Percentiles rank a stretch among this genome's conserved stretches.
phyloP scores from a whole-genome alignment of 495 filamentous ascomycete species.

The Penicillium cinerascens region DNA sequence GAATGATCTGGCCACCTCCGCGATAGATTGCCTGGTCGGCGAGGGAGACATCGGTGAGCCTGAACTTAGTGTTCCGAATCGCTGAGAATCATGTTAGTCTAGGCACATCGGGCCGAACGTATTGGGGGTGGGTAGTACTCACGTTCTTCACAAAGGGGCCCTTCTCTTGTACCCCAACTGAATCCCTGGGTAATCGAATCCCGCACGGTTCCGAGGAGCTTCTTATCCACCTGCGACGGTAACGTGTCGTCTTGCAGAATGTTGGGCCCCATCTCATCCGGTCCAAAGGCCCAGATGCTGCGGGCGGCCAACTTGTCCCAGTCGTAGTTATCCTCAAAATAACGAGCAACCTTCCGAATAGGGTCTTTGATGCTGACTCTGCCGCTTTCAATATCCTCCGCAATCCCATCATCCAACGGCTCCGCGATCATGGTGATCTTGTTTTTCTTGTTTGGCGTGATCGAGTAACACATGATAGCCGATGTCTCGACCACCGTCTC shows the following conservation, averaged over 20 bases:
- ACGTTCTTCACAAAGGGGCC: slow-evolving; percentile 97
- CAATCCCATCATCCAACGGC: slow-evolving; percentile 89
- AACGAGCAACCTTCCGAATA: slow-evolving; percentile 87
- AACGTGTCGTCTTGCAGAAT: slow-evolving; percentile 96
- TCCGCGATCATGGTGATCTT: slow-evolving; percentile 99
- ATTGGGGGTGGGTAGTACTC: slow-evolving; percentile 39
- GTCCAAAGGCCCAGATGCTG: slow-evolving; percentile 98
- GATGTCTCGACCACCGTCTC: slow-evolving; percentile 98
- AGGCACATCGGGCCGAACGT: neutral
- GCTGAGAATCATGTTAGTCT: slow-evolving; percentile 44
- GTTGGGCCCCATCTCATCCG: slow-evolving; percentile 92
- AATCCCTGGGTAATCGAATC: slow-evolving; percentile 94
- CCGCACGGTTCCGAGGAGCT: slow-evolving; percentile 77
- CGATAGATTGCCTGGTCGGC: slow-evolving; percentile 88
- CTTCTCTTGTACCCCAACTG: slow-evolving; percentile 91
- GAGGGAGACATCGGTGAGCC: slow-evolving; percentile 84
- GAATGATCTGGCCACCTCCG: slow-evolving; percentile 95
- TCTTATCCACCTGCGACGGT: slow-evolving; percentile 84
- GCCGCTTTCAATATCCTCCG: slow-evolving; percentile 90
- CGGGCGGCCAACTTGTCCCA: slow-evolving; percentile 93
- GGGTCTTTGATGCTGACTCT: slow-evolving; percentile 90
- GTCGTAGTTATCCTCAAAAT: slow-evolving; percentile 95
- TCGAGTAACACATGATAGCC: slow-evolving; percentile 94
- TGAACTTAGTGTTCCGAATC: slow-evolving; percentile 95
- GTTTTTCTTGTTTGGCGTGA: slow-evolving; percentile 98